Conservation (phyloP, 257 asterid species). For the Lycium ferocissimum region DNA sequence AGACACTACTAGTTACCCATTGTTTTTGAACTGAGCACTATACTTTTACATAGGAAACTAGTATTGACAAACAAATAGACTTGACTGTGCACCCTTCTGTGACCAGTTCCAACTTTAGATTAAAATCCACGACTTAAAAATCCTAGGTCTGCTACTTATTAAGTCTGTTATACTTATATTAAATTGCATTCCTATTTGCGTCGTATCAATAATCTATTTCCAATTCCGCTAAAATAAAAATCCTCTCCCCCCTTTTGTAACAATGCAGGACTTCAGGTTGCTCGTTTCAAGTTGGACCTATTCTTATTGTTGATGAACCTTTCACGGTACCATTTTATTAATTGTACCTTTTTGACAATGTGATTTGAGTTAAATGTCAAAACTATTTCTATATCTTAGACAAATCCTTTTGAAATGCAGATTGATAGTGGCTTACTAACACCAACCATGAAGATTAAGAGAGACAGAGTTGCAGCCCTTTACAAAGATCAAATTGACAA, state of each 20-base stretch:
- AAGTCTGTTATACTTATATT: not conserved
- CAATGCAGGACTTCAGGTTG: conserved; percentile 76
- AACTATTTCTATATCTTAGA: not conserved
- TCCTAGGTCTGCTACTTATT: not conserved
- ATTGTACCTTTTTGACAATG: not conserved
- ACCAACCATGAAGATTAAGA: conserved; percentile 90
- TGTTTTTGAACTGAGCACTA: too few relatives aligned
- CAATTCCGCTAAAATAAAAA: not conserved
- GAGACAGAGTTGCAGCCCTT: conserved; percentile 63
- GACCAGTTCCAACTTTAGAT: too few relatives aligned
- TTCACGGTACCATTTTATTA: conserved; percentile 61
- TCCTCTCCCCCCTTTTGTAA: not conserved
- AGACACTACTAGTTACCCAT: too few relatives aligned
- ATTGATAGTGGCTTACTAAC: conserved; percentile 87
- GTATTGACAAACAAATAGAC: too few relatives aligned
- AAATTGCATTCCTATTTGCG: not conserved
- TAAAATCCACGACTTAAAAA: too few relatives aligned
- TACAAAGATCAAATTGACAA: conserved; percentile 41
- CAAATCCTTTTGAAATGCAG: conserved; percentile 48
- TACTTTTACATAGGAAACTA: too few relatives aligned
- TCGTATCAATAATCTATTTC: not conserved
- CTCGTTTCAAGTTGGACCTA: conserved; percentile 87
- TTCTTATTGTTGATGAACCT: conserved; percentile 75
- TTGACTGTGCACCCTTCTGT: too few relatives aligned
- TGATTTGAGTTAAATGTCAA: not conserved